These are phyloP conservation scores for Cetraspora pellucida DNA, from an alignment of 192 early-diverging fungal genomes.

Conservation along the genomic window DNA sequence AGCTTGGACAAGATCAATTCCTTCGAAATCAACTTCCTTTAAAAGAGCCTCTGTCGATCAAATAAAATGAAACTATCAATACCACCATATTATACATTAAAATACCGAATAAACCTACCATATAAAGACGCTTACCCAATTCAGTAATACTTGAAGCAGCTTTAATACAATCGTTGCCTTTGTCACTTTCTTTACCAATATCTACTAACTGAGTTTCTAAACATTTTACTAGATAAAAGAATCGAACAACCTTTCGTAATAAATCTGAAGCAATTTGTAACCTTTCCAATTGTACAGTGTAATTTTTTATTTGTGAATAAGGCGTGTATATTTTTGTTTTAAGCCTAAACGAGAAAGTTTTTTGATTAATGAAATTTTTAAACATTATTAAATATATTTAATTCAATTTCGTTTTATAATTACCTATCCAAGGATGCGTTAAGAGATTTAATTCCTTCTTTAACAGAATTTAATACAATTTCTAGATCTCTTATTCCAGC, in stretches of 20 bases:
- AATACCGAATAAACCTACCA: neutral
- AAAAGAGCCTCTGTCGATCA: constrained; percentile 51
- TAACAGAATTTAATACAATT: constrained; percentile 51
- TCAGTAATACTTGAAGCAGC: constrained; percentile 63
- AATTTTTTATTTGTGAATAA: constrained; percentile 61
- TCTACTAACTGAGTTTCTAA: constrained; percentile 59
- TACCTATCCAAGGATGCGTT: constrained; percentile 63
- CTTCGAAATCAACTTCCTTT: constrained; percentile 62
- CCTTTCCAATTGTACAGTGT: constrained; percentile 64
- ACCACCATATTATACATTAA: neutral
- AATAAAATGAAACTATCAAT: neutral
- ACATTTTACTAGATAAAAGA: constrained; percentile 61
- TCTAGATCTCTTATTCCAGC: constrained; percentile 68
- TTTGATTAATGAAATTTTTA: neutral
- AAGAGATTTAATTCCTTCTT: constrained; percentile 53
- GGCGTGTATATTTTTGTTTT: constrained; percentile 61
- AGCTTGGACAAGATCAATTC: constrained; percentile 64
- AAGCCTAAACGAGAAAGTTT: constrained; percentile 43
- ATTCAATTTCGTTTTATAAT: neutral
- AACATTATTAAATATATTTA: neutral
- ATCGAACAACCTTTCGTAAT: constrained; percentile 60
- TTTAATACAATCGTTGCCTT: constrained; percentile 48
- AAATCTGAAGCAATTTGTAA: constrained; percentile 63
- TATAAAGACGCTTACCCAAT: constrained; percentile 51
- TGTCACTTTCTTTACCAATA: constrained; percentile 35